phyloP scores from a whole-genome alignment of 2,329 filamentous ascomycete genomes.

The Phialophora macrospora region DNA sequence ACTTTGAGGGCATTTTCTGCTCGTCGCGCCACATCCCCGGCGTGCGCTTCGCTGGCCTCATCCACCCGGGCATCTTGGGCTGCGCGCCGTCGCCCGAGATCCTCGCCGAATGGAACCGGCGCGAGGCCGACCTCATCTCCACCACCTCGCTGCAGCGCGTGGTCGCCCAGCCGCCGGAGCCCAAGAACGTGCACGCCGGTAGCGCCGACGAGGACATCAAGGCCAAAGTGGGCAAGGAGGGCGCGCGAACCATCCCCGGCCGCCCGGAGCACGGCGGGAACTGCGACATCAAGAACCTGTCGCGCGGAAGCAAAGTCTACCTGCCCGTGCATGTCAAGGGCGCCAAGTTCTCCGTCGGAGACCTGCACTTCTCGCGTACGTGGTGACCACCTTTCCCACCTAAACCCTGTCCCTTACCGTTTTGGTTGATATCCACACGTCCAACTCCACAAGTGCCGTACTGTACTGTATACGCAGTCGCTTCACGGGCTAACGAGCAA shows the following conservation, averaged over 20 bases:
- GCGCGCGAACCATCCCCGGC: slow-evolving; percentile 82
- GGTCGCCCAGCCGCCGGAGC: slow-evolving; percentile 78
- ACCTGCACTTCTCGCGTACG: slow-evolving; percentile 77
- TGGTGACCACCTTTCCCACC: slow-evolving; percentile 23
- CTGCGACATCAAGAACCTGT: slow-evolving; percentile 88
- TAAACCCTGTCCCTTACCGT: neutral
- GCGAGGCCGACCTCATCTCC: slow-evolving; percentile 78
- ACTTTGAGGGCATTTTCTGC: slow-evolving; percentile 79
- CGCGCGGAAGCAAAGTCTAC: slow-evolving; percentile 78
- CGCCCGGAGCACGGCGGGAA: slow-evolving; percentile 88
- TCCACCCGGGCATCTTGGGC: slow-evolving; percentile 89
- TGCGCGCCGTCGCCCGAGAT: slow-evolving; percentile 82
- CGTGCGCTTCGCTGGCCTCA: slow-evolving; percentile 85
- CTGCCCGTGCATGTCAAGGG: slow-evolving; percentile 83
- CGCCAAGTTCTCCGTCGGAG: slow-evolving; percentile 88
- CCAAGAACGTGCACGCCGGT: slow-evolving; percentile 74
- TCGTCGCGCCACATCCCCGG: slow-evolving; percentile 84
- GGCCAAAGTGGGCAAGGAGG: slow-evolving; percentile 73
- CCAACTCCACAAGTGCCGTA: neutral
- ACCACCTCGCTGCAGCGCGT: slow-evolving; percentile 68
- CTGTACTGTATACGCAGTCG: neutral
- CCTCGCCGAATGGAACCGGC: slow-evolving; percentile 79
- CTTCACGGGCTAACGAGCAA: neutral
- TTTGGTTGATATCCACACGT: neutral
- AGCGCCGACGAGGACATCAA: slow-evolving; percentile 62